A percentile compares a stretch with the other conserved stretches of the same genome.
Evolutionary conservation across 176 grass and related monocot species (phyloP).

Genomic region (Oryza coarctata): DNA sequence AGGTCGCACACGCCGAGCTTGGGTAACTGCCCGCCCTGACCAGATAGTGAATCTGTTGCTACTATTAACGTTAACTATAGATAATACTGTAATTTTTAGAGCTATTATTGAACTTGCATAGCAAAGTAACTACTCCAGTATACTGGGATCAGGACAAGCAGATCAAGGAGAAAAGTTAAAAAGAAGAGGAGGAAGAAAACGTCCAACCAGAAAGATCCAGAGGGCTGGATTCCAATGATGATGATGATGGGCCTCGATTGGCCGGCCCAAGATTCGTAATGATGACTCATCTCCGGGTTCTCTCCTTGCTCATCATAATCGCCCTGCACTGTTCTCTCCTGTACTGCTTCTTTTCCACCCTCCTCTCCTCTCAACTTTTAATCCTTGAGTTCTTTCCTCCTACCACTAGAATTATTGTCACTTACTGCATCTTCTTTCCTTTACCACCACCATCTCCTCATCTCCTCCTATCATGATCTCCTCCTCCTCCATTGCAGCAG

Average conservation of each 20-base stretch:
- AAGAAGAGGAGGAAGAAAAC: background rate
- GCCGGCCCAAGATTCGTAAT: constrained; percentile 93
- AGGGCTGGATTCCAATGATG: constrained; percentile 43
- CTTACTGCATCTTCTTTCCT: constrained; percentile 1
- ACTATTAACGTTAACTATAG: no score
- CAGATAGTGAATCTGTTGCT: no score
- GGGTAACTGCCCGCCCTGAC: no score
- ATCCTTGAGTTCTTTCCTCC: background rate
- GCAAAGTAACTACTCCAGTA: no score
- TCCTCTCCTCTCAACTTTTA: background rate
- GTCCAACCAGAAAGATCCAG: background rate
- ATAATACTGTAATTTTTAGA: no score
- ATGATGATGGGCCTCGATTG: constrained; percentile 54
- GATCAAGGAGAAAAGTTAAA: background rate
- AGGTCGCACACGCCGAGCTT: no score
- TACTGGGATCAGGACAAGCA: constrained; percentile 22
- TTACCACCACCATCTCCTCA: background rate
- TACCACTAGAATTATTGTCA: background rate
- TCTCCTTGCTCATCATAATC: constrained; percentile 41
- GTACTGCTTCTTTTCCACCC: background rate
- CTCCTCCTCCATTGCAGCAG: background rate
- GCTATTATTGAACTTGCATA: no score
- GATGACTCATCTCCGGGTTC: constrained; percentile 49
- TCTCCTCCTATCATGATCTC: constrained; percentile 10
- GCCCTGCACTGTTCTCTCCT: background rate